phyloP scores from a whole-genome alignment of 106 monocot species.

The Dendrobium huoshanense region DNA sequence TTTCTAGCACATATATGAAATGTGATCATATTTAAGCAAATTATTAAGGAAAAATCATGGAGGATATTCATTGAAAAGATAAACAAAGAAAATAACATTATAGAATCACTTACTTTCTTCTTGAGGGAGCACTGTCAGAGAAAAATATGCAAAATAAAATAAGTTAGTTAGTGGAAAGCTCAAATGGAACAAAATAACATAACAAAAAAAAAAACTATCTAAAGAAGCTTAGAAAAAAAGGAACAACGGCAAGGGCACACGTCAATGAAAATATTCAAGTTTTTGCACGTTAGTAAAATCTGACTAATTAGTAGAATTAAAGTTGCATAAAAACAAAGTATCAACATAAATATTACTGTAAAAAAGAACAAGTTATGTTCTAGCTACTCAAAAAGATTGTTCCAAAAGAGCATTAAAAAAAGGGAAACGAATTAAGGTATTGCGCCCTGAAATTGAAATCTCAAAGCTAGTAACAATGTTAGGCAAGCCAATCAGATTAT shows the following conservation, averaged over 20 bases:
- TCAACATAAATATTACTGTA: background rate
- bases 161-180: background rate
- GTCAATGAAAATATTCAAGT: background rate
- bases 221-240: background rate
- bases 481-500: background rate
- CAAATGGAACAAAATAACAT: slow-evolving; percentile 1
- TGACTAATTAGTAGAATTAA: background rate
- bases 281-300: background rate
- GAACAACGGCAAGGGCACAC: background rate
- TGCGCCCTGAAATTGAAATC: background rate
- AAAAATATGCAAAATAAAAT: slow-evolving; percentile 27
- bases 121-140: slow-evolving; percentile 76
- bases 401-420: background rate
- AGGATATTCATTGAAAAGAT: background rate
- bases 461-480: background rate
- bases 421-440: background rate
- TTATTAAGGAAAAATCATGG: background rate
- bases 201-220: background rate
- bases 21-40: background rate
- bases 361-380: background rate
- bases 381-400: background rate
- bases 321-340: background rate
- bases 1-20: background rate
- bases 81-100: background rate
- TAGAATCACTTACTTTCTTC: slow-evolving; percentile 83